These are phyloP conservation scores for Aspergillus costaricaensis DNA, from an alignment of 2,329 filamentous ascomycete species.

Conservation along the genomic window DNA sequence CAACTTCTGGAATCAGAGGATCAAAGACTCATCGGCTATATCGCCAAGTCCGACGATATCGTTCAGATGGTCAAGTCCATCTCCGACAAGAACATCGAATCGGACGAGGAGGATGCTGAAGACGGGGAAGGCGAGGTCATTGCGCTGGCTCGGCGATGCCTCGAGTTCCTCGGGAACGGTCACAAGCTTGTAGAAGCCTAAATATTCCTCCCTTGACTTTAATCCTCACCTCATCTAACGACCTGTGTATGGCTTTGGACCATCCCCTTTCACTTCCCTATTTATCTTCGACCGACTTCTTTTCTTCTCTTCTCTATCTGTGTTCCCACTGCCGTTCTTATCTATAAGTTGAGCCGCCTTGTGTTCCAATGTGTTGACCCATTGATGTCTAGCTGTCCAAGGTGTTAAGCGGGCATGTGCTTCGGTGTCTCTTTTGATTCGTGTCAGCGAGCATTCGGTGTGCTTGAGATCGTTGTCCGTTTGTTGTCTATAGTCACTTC, in stretches of 20 bases:
- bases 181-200: slow-evolving; percentile 82
- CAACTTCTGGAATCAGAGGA: slow-evolving; percentile 96
- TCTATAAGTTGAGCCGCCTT: slow-evolving; percentile 13
- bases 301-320: slow-evolving; percentile 17
- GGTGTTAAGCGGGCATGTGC: slow-evolving; percentile 38
- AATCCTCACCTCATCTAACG: neutral
- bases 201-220: slow-evolving; percentile 2
- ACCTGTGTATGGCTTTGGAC: slow-evolving; percentile 11
- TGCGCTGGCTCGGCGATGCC: slow-evolving; percentile 82
- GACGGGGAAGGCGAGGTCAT: slow-evolving; percentile 93
- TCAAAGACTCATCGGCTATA: slow-evolving; percentile 80
- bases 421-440: slow-evolving; percentile 28
- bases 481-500: slow-evolving; percentile 16
- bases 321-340: slow-evolving; percentile 1
- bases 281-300: slow-evolving; percentile 11
- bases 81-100: slow-evolving; percentile 83
- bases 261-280: slow-evolving; percentile 18
- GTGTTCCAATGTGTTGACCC: slow-evolving; percentile 15
- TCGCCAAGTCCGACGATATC: slow-evolving; percentile 86
- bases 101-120: slow-evolving; percentile 81
- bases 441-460: slow-evolving; percentile 39
- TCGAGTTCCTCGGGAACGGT: slow-evolving; percentile 79
- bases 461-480: slow-evolving; percentile 18
- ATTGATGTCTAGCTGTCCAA: slow-evolving; percentile 23
- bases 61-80: slow-evolving; percentile 90